phyloP scores from a whole-genome alignment of 495 filamentous ascomycete genomes.

The Massariosphaeria phaeospora region DNA sequence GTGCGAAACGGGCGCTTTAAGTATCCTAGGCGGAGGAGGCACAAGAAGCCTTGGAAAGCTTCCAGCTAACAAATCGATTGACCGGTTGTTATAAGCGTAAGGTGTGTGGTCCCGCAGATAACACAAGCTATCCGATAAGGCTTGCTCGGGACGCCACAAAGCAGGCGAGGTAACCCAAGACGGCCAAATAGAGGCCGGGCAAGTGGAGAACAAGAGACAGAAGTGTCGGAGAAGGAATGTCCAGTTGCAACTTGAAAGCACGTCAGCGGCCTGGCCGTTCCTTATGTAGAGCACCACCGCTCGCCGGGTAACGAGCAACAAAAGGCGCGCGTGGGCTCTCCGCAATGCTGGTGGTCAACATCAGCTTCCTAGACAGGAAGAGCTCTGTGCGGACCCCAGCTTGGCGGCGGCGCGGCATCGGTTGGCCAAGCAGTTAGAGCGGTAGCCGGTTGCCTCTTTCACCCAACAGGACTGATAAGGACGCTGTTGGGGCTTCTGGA shows the following conservation, averaged over 20 bases:
- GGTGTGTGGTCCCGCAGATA: neutral
- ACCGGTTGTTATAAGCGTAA: constrained; percentile 11
- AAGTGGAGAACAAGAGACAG: neutral
- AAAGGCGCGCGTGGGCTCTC: constrained; percentile 1
- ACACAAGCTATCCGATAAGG: constrained; percentile 6
- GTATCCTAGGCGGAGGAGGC: neutral
- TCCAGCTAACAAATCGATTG: neutral
- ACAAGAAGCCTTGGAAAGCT: neutral
- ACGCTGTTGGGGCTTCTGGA: neutral
- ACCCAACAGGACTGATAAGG: constrained; percentile 2
- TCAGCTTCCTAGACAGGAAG: constrained; percentile 19
- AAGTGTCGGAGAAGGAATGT: neutral
- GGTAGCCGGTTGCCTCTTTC: neutral
- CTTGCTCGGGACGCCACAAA: constrained; percentile 16
- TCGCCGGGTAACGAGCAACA: constrained; percentile 20
- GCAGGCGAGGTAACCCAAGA: constrained; percentile 15
- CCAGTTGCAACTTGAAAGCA: neutral
- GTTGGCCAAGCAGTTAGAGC: constrained; percentile 13
- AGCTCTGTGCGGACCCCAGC: neutral
- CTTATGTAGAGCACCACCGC: constrained; percentile 22
- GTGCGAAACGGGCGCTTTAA: neutral
- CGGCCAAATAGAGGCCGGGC: constrained; percentile 11
- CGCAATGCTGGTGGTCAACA: constrained; percentile 3
- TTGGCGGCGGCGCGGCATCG: constrained; percentile 7
- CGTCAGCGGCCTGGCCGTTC: neutral